Conservation (phyloP, 805 yeast genomes). For the Jamesozyma rosinii region DNA sequence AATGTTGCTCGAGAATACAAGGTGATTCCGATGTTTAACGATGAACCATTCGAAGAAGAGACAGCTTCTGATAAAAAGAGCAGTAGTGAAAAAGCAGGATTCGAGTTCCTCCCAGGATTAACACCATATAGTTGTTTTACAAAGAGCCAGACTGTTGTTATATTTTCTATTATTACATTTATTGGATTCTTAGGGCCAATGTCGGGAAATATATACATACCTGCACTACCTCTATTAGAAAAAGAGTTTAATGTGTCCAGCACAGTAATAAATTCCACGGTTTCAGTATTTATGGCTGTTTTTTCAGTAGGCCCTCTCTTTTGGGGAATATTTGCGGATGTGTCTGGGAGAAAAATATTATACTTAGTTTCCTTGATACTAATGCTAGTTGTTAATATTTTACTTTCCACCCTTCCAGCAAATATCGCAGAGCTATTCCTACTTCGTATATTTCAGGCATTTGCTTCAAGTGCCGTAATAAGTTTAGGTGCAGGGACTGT, state of each 20-base stretch:
- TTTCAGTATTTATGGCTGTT: conserved; percentile 47
- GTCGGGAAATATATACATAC: conserved; percentile 50
- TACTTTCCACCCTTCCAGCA: conserved; percentile 51
- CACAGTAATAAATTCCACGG: conserved; percentile 44
- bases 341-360: conserved; percentile 57
- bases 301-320: conserved; percentile 48
- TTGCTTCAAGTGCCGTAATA: conserved; percentile 83
- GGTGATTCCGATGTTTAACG: not conserved
- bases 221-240: conserved; percentile 40
- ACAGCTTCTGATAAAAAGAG: not conserved
- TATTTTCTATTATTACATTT: conserved; percentile 36
- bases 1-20: not conserved
- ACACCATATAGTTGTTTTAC: conserved; percentile 32
- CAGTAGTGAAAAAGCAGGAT: not conserved
- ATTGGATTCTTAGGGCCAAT: conserved; percentile 50
- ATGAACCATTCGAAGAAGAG: not conserved
- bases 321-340: conserved; percentile 50
- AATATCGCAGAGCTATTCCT: conserved; percentile 64
- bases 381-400: conserved; percentile 54
- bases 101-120: not conserved
- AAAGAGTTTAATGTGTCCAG: conserved; percentile 34
- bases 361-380: conserved; percentile 47
- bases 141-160: conserved; percentile 24
- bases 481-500: conserved; percentile 89
- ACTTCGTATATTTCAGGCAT: conserved; percentile 59